Conservation (phyloP, 2,329 filamentous ascomycete species). For the Xylogone sp. region DNA sequence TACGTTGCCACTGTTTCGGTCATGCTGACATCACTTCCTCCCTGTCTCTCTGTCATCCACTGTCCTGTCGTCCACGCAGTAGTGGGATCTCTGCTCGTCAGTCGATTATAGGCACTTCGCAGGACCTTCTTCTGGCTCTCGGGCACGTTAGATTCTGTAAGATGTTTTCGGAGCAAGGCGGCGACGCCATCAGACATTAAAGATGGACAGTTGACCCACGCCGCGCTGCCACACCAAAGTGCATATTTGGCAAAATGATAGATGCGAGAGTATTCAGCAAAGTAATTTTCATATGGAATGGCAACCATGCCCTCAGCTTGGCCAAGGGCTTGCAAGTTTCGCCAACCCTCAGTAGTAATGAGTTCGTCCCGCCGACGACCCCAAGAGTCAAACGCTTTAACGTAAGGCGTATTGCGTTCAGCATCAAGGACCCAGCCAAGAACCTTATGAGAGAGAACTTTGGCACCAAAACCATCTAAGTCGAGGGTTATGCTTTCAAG, state of each 20-base stretch:
- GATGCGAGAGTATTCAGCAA: too few species aligned
- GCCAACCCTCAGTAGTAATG: conserved; percentile 65
- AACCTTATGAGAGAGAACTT: neutral
- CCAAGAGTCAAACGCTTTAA: conserved; percentile 54
- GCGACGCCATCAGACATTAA: conserved; percentile 50
- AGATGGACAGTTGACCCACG: conserved; percentile 13
- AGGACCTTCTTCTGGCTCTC: conserved; percentile 39
- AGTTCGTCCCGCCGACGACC: conserved; percentile 56
- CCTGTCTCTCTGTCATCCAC: conserved; percentile 73
- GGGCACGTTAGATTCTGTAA: conserved; percentile 25
- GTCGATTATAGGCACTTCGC: conserved; percentile 46
- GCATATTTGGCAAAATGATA: too few species aligned
- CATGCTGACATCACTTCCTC: conserved; percentile 65
- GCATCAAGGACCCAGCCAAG: conserved; percentile 53
- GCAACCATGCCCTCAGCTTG: conserved; percentile 45
- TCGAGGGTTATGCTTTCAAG: too few species aligned
- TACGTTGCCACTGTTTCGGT: conserved; percentile 60
- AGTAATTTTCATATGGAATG: too few species aligned
- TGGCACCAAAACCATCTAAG: too few species aligned
- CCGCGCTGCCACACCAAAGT: conserved; percentile 14
- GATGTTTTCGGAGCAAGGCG: conserved; percentile 42
- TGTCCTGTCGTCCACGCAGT: conserved; percentile 69
- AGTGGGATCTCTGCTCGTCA: conserved; percentile 48
- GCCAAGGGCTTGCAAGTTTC: conserved; percentile 55
- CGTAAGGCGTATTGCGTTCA: conserved; percentile 26